Base-by-base conservation (phyloP, 1,139 yeast genomes). In the Yamadazyma songkhlaensis region DNA sequence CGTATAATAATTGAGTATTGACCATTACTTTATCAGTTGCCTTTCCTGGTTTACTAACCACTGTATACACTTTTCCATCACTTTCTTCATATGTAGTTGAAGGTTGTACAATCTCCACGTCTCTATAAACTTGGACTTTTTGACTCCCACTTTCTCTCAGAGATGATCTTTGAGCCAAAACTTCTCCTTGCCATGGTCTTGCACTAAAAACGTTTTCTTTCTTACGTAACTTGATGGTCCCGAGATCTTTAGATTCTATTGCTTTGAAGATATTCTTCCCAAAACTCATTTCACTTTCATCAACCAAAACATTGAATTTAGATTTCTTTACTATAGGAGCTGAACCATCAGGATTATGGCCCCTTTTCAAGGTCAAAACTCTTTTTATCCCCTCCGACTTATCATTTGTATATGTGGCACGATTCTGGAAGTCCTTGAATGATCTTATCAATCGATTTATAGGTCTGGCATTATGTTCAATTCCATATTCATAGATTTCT, bases 181-280 rank as follows among this genome's bases (percentile, higher is more conserved):
- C 67, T 50, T 84, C 84, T 0, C 92, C 94, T 1, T 64, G 64
- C 88, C 94, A 83, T 0, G 84, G 76, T n/a, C 62, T 66, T 0
- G 90, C 71, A 3, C 65, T 64, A 26, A 78, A 39, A 1, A 60
- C 60, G 50, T 88, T 88, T 54, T 88, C 96, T 54, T 86, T 85
- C 36, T 68, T 68, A 39, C 86, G 60, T 6, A 66, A 59, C 9
- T 67, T 67, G 3, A 79, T 56, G 0, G 79, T 50, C 5, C 81
- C 88, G 11, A 84, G 53, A 6, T 67, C 62, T 31, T 44, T 39
- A 31, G 42, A 31, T 13, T 47, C 44, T 46, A 58, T 39, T 62
- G 62, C 51, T 32, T 37, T 33, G 31, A 47, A 61, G 50, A 39
- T 56, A 58, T 21, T 54, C 55, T 34, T 72, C 57, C 28, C 63